Evolutionary conservation across 2,329 filamentous ascomycete genomes (phyloP).

Genomic region (Neonectria coccinea): DNA sequence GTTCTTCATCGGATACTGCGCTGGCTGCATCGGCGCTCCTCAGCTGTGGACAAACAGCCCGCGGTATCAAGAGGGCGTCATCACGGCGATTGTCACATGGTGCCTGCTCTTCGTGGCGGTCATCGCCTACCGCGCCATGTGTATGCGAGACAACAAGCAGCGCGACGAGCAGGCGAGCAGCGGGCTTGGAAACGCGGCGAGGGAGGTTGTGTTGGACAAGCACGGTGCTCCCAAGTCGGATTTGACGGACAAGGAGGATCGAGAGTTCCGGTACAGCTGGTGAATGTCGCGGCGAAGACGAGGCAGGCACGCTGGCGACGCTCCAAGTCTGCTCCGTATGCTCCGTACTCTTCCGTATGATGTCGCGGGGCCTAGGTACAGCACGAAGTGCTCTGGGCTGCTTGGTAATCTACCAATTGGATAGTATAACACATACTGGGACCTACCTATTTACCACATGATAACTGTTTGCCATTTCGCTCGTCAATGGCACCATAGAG

Average conservation of each 20-base stretch:
- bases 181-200: background rate
- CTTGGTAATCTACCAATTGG: too few species aligned
- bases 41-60: conserved; percentile 61
- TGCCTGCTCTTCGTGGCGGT: conserved; percentile 15
- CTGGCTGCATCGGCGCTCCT: conserved; percentile 47
- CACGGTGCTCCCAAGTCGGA: conserved; percentile 23
- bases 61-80: conserved; percentile 59
- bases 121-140: conserved; percentile 18
- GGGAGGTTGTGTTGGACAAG: conserved; percentile 22
- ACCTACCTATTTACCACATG: background rate
- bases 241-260: conserved; percentile 24
- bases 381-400: too few species aligned
- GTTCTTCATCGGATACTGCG: conserved; percentile 64
- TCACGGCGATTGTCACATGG: conserved; percentile 45
- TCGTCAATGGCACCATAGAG: too few species aligned
- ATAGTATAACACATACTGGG: background rate
- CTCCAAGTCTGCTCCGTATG: background rate
- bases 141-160: conserved; percentile 17
- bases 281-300: background rate
- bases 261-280: conserved; percentile 23
- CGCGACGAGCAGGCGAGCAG: conserved; percentile 12
- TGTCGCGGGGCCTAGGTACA: background rate
- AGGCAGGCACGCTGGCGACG: background rate
- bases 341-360: background rate
- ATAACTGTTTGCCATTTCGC: background rate